Evolutionary conservation across 1,139 yeast species (phyloP), one percentile per base, ranked within the genome.

Genomic region (Geotrichum citri-aurantii): DNA sequence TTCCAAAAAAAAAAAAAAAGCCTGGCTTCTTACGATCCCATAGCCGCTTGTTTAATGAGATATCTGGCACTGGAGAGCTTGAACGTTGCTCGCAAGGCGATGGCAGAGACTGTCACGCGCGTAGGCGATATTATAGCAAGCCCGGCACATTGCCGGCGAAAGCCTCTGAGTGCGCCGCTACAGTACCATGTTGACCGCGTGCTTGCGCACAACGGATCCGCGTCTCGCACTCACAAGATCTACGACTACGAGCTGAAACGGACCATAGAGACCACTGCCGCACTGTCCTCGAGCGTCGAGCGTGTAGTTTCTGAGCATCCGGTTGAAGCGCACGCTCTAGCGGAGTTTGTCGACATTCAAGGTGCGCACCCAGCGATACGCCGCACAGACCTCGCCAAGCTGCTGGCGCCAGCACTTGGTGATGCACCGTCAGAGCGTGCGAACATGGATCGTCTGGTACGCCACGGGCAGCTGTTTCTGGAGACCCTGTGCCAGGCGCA

Each of bases 401-500:
- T 56, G n/a, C 29, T 56, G 5, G 48, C 47, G 19, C 58, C 58
- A 21, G 49, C 47, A 11, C 21, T 51, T 29, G 48, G 52, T 5
- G 46, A 11, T 3, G 42, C 48, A 1, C 58, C 58, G 11, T 33
- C 58, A 6, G 55, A 50, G 37, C 26, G 14, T 21, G 54, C 52
- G 4, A 10, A 12, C 14, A 31, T 33, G 17, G 50, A 48, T 24
- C 53, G 52, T 31, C 26, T 51, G 4, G 42, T 27, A 4, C 52
- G 47, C 5, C 19, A 47, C 7, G 58, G 58, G 14, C 21, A 42
- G 23, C 21, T 51, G 46, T 56, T 47, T 31, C 17, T 56, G 12
- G 50, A 56, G 33, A 33, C 40, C 6, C 55, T 51, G 31, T 56
- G 58, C 33, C 58, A 56, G 12, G 40, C 54, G 19, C 52, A 33